A percentile compares a stretch with the other conserved stretches of the same genome.
Evolutionary conservation across 1,284 basidiomycete species (phyloP).

Genomic region (Austroboletus novae-zelandiae): DNA sequence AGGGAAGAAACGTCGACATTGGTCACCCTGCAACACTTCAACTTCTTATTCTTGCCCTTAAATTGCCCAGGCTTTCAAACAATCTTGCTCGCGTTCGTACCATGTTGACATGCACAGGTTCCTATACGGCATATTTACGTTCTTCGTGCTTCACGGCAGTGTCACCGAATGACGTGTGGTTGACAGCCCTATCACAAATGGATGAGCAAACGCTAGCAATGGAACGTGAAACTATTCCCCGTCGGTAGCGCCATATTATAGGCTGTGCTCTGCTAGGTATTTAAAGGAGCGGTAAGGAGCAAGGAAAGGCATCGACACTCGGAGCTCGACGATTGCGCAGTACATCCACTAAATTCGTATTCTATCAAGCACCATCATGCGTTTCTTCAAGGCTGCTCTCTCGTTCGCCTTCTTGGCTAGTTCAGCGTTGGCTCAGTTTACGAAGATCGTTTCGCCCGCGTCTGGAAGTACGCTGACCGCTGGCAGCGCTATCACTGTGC

Average conservation of each 20-base stretch:
- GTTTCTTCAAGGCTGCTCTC: constrained; percentile 13
- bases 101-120: background rate
- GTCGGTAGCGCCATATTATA: background rate
- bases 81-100: too few species aligned
- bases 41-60: too few species aligned
- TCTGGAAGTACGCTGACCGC: constrained; percentile 8
- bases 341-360: background rate
- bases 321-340: background rate
- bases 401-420: constrained; percentile 11
- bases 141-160: constrained; percentile 2
- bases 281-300: constrained; percentile 15
- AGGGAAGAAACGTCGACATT: too few species aligned
- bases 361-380: constrained; percentile 5
- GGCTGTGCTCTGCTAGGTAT: background rate
- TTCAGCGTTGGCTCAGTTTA: constrained; percentile 20
- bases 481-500: constrained; percentile 15
- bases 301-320: background rate
- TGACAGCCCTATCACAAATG: background rate
- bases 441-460: constrained; percentile 10
- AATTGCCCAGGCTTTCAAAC: too few species aligned
- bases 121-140: background rate
- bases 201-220: background rate
- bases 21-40: too few species aligned
- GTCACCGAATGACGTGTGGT: background rate
- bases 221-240: background rate